Conservation (phyloP, 345 rosid genomes). For the Mallotus nudiflorus region DNA sequence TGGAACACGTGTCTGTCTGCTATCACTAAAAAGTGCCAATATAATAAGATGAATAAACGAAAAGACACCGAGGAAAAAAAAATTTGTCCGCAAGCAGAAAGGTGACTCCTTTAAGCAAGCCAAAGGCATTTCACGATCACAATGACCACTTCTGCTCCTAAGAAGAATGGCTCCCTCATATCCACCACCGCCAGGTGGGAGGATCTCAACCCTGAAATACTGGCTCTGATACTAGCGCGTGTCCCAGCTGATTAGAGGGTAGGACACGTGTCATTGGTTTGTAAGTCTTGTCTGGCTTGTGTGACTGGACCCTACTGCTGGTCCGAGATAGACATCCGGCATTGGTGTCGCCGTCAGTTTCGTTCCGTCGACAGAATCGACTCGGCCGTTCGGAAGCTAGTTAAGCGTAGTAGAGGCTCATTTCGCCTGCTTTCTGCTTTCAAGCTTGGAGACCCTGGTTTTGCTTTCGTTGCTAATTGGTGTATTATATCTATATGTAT, state of each 20-base stretch:
- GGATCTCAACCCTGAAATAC: neutral
- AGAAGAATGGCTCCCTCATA: no score
- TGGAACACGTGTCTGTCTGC: no score
- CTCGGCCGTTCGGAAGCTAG: neutral
- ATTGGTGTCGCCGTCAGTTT: neutral
- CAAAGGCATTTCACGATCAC: no score
- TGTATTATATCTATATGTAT: no score
- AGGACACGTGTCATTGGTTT: neutral
- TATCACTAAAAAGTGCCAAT: no score
- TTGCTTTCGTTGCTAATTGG: neutral
- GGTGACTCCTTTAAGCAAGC: no score
- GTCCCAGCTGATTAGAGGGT: neutral
- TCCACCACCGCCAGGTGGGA: neutral
- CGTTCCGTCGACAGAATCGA: neutral
- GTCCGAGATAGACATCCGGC: neutral
- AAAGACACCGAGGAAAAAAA: no score
- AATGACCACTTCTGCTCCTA: no score
- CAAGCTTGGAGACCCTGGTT: neutral
- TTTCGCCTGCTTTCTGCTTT: neutral
- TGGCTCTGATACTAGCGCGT: neutral
- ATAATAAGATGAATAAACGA: no score
- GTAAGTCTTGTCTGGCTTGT: neutral
- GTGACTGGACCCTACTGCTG: neutral
- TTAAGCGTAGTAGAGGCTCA: conserved; percentile 1
- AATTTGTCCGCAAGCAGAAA: no score